Base-by-base conservation (phyloP, 257 asterid genomes). In the Plantago ovata region DNA sequence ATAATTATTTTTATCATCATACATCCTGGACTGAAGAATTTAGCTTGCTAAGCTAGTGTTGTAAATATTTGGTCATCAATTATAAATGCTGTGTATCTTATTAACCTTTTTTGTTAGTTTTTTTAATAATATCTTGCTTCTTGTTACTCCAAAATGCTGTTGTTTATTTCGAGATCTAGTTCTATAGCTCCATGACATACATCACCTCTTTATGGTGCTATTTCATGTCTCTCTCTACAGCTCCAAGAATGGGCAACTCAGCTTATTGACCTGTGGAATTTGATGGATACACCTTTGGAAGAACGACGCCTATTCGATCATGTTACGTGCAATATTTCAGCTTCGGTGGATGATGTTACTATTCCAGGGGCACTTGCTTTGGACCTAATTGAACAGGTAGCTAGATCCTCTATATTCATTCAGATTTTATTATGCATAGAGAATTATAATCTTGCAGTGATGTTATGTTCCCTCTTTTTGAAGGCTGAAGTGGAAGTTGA, bases 401-500 rank as follows among this genome's bases (percentile, higher is more conserved):
- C 53, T 60, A 41, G 53, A 58, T n/a, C 7, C 36, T 63, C 49
- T 64, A 22, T 53, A 69, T 33, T 53, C 16, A 21, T 24, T 45
- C 13, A 54, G 45, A 38, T 7, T 57, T 38, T 5, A 20, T 39
- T 24, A 54, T 51, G 10, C n/a, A 21, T 68, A 6, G 58, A 51
- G n/a, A 36, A 43, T 28, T 23, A 12, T 6, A 49, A 48, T 45
- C 7, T 21, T 55, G 15, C 33, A 20, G 33, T 53, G 28, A 71
- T 49, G 55, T 65, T 44, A 21, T 12, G 41, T 24, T 68, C 14
- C 23, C 14, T 16, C 11, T 19, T 73, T 38, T 63, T 71, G 55
- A 77, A 93, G 99, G 99, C 94, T 70, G 97, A 86, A 70, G 87
- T 79, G 66, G 99, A 93, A 75, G 99, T 84, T 70, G 94, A 86